Evolutionary conservation across 768 basidiomycete genomes (phyloP).

Genomic region (Zangia roseola): DNA sequence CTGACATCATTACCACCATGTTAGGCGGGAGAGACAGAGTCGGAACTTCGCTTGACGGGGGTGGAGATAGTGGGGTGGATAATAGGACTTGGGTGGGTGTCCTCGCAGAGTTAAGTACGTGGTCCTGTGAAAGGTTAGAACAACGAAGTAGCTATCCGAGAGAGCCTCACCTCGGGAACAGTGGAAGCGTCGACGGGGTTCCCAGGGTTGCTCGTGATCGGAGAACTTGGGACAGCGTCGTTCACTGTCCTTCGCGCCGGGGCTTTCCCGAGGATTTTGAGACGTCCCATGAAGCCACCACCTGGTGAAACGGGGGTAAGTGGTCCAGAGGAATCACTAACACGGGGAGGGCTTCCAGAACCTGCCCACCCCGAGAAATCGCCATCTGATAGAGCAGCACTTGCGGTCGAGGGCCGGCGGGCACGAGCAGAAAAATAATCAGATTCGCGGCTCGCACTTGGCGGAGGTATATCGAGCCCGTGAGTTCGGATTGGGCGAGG

Average conservation of each 20-base stretch:
- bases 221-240: constrained; percentile 26
- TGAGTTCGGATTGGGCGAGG: constrained; percentile 41
- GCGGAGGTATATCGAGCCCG: constrained; percentile 40
- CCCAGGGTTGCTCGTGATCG: constrained; percentile 15
- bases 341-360: constrained; percentile 36
- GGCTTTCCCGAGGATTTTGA: constrained; percentile 73
- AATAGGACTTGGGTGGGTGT: constrained; percentile 57
- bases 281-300: constrained; percentile 70
- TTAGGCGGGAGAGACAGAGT: constrained; percentile 54
- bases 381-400: constrained; percentile 45
- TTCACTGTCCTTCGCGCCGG: constrained; percentile 34
- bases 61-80: constrained; percentile 58
- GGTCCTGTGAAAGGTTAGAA: constrained; percentile 19
- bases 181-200: constrained; percentile 13
- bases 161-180: constrained; percentile 26
- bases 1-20: constrained; percentile 73
- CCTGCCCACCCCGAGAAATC: constrained; percentile 46
- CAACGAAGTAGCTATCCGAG: neutral
- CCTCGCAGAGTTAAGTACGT: constrained; percentile 34
- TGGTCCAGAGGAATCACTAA: constrained; percentile 32
- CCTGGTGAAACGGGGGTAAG: constrained; percentile 50
- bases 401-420: constrained; percentile 46
- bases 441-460: constrained; percentile 29
- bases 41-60: constrained; percentile 72
- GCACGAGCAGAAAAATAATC: constrained; percentile 56